Conservation (phyloP, 805 yeast species). For the Candida insectorum region DNA sequence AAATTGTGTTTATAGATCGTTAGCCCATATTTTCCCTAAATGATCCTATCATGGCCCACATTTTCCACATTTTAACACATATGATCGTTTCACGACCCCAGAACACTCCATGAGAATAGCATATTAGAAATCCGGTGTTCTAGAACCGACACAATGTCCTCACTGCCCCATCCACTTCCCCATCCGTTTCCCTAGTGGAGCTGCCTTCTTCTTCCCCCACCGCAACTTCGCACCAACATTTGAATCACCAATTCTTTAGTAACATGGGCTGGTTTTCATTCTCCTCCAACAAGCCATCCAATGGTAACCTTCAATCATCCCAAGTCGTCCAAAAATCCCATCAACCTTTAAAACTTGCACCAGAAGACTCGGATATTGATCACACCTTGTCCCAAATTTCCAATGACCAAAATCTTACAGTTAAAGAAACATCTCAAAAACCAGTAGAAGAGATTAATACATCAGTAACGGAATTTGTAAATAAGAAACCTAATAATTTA, state of each 20-base stretch:
- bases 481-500: slow-evolving; percentile 26
- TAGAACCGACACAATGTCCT: no score
- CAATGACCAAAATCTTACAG: slow-evolving; percentile 7
- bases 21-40: not conserved
- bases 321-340: slow-evolving; percentile 28
- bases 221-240: no score
- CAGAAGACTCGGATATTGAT: slow-evolving; percentile 13
- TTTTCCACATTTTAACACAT: no score
- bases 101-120: no score
- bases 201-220: no score
- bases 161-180: no score
- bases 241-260: no score
- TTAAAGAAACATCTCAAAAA: slow-evolving; percentile 4
- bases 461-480: slow-evolving; percentile 29
- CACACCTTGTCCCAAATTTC: slow-evolving; percentile 27
- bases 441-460: slow-evolving; percentile 13
- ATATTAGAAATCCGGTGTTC: no score
- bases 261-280: slow-evolving; percentile 16
- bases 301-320: slow-evolving; percentile 1
- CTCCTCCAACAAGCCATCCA: not conserved
- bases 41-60: not conserved
- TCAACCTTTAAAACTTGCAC: slow-evolving; percentile 16
- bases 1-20: slow-evolving; percentile 23
- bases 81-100: no score
- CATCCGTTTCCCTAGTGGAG: no score